Base-by-base conservation (phyloP, 208 protist species). In the Trypanosoma melophagium region DNA sequence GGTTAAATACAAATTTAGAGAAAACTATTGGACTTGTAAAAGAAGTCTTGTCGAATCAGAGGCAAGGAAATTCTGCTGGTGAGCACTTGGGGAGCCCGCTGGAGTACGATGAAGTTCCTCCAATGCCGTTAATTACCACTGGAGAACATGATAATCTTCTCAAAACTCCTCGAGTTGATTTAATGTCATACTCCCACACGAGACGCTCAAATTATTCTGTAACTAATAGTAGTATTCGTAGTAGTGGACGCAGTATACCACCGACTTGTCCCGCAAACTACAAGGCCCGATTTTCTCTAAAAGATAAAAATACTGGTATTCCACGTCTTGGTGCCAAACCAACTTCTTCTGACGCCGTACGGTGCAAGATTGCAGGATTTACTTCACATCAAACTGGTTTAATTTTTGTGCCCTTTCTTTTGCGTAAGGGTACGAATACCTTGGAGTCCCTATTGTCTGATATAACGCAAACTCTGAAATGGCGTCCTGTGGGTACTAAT, bases 391-490 rank as follows among this genome's bases (percentile, higher is more conserved):
- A 56, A 44, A 57, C 10, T 49, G 55, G 42, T 38, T 57, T 85
- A 21, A 0, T 54, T 19, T 80, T 80, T 68, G 22, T 51, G 14
- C n/a, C 59, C 2, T 22, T 80, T 54, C 55, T 65, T 8, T 38
- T 93, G n/a, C 55, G 42, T 7, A 28, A 68, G 41, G 41, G 68
- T 17, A 64, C 68, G 22, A 66, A 66, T 51, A 74, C 78, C 1
- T 60, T 96, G 52, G 66, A 77, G 8, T 55, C 66, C 42, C 45
- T 94, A 35, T 74, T 94, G 38, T 71, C 68, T 31, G 57, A 52
- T 24, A 19, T 87, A 16, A 87, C 84, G 22, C 60, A 74, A 19
- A 80, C 60, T 62, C 60, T 96, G 44, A 64, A 71, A 19, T 93
- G 89, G 89, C 3, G 49, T 28, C 44, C n/a, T 47, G 35, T 42